A percentile compares a stretch with the other conserved stretches of the same genome.
phyloP scores from a whole-genome alignment of 1,139 yeast genomes.

The Yamadazyma buinensis region DNA sequence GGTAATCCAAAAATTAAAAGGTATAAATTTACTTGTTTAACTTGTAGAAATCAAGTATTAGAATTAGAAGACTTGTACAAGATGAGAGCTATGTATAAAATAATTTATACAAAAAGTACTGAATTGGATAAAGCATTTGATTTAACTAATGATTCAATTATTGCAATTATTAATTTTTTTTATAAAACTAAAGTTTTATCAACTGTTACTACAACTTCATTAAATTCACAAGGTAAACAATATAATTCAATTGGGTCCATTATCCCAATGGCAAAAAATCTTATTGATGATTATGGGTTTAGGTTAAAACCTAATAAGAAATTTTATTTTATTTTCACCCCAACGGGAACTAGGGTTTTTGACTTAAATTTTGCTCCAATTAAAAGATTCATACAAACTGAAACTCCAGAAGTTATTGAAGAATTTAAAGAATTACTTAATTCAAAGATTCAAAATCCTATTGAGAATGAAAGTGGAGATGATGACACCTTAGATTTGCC shows the following conservation, averaged over 20 bases:
- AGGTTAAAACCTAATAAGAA: conserved; percentile 5
- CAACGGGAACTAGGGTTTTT: conserved; percentile 7
- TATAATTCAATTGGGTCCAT: conserved; percentile 10
- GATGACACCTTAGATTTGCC: too few species aligned
- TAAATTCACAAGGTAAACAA: not conserved
- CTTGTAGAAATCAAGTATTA: conserved; percentile 1
- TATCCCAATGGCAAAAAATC: not conserved
- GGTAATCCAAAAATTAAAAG: not conserved
- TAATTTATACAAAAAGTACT: not conserved
- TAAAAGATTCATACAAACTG: not conserved
- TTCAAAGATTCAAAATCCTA: not conserved
- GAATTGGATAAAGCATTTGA: conserved; percentile 2
- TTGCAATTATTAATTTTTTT: conserved; percentile 3
- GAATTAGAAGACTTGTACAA: conserved; percentile 1
- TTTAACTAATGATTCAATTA: conserved; percentile 1
- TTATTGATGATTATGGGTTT: conserved; percentile 9
- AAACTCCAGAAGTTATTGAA: not conserved
- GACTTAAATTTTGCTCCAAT: not conserved
- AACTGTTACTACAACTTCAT: not conserved
- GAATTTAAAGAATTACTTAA: conserved; percentile 2
- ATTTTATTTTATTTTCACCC: conserved; percentile 16
- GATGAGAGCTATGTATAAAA: conserved; percentile 5
- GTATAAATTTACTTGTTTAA: not conserved
- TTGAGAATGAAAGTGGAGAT: too few species aligned
- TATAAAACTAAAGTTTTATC: conserved; percentile 1